Conservation (phyloP, 2,329 filamentous ascomycete genomes). For the Decorospora gaudefroyi region DNA sequence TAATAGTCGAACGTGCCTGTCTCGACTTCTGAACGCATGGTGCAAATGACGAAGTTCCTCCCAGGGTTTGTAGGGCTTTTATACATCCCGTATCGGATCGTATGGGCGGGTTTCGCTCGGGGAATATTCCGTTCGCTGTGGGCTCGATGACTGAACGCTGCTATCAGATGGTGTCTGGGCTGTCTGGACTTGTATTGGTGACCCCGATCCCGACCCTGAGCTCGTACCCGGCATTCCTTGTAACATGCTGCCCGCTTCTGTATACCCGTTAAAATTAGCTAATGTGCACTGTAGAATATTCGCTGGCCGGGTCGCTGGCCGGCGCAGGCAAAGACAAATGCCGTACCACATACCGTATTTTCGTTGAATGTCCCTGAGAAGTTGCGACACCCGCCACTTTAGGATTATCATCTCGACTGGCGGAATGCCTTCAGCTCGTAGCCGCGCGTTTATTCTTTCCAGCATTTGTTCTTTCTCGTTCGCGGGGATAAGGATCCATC, state of each 20-base stretch:
- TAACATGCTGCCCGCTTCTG: conserved; percentile 47
- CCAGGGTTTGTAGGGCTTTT: conserved; percentile 19
- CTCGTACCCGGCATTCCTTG: conserved; percentile 36
- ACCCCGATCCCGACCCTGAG: conserved; percentile 26
- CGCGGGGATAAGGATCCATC: conserved; percentile 46
- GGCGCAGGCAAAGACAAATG: conserved; percentile 24
- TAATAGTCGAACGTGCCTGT: conserved; percentile 18
- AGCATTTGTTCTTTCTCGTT: conserved; percentile 46
- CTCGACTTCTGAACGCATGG: conserved; percentile 18
- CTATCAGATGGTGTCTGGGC: conserved; percentile 33
- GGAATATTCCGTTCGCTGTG: conserved; percentile 40
- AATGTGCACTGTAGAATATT: conserved; percentile 27
- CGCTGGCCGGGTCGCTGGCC: conserved; percentile 22
- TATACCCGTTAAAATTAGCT: conserved; percentile 39
- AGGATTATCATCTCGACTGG: conserved; percentile 46
- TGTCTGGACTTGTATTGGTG: conserved; percentile 37
- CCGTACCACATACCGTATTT: conserved; percentile 44
- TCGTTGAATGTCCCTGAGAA: conserved; percentile 44
- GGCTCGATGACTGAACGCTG: conserved; percentile 37
- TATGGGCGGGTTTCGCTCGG: conserved; percentile 44
- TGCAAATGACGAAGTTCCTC: conserved; percentile 28
- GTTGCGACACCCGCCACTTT: conserved; percentile 46
- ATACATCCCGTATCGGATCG: conserved; percentile 47
- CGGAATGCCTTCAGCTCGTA: conserved; percentile 44
- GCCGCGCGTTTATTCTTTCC: conserved; percentile 42